Base-by-base conservation (phyloP, 2,329 filamentous ascomycete genomes). In the Phyllosticta capitalensis region DNA sequence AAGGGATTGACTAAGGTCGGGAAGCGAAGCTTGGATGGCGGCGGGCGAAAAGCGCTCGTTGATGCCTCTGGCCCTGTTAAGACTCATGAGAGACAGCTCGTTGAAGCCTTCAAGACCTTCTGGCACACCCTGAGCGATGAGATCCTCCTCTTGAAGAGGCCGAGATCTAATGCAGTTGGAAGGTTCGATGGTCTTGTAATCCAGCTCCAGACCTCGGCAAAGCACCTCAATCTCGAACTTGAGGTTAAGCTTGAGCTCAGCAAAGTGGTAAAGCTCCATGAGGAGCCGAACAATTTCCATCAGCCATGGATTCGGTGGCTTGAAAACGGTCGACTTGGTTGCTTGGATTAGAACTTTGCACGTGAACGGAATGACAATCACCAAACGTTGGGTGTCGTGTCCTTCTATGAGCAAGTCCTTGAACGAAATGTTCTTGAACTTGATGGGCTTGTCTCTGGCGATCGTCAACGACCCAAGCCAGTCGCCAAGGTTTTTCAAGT, bases 201-300 rank as follows among this genome's bases (percentile, higher is more conserved):
- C 91, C n/a, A 97, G 79, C 58, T 87, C 87, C 17, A 99, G 78
- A 12, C 92, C 92, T 70, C 95, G 95, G 78, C 92, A 99, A 22
- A 99, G 81, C 24, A 99, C 92, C 73, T 99, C 94, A 61, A 99
- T 97, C 73, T 99, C 94, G 67, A 99, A 99, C 68, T 97, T 99
- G 56, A 96, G 85, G 66, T 97, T 97, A 45, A 99, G 82, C 72
- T 97, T 97, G 59, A 99, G 78, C 66, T 96, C 92, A 14, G 90
- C 90, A 67, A 89, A 88, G 68, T 96, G 88, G 68, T 99, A 99
- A 3, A 99, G 81, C 69, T 99, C 95, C 67, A 96, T 89, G 38
- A 99, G 81, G 7, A 97, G 79, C 64, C 89, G 84, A 59, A 99
- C 84, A 58, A 99, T 94, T 67, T 99, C 94, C 89, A 96, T 95